These are phyloP conservation scores for Malus domestica DNA, from an alignment of 306 rosid genomes.

Conservation along the genomic window ASM211411v1 NC_041790.1:20606001-20606500, in stretches of 20 bases:
- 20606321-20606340: neutral
- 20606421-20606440: constrained; percentile 69
- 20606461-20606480: constrained; percentile 46
- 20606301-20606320: neutral
- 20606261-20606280: neutral
- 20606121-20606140: constrained; percentile 61
- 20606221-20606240: neutral
- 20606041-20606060: constrained; percentile 68
- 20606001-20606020: constrained; percentile 74
- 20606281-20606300: neutral
- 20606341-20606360: neutral
- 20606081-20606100: constrained; percentile 73
- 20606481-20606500: constrained; percentile 58
- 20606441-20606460: constrained; percentile 57
- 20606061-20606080: constrained; percentile 78
- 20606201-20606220: constrained; percentile 48
- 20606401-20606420: constrained; percentile 76
- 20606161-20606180: constrained; percentile 34
- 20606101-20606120: constrained; percentile 47
- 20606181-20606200: constrained; percentile 52
- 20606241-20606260: neutral
- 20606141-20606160: constrained; percentile 78
- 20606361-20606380: neutral
- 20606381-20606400: constrained; percentile 7
- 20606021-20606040: constrained; percentile 85